Percentiles rank a stretch among this genome's conserved stretches.
Evolutionary conservation across 2,329 filamentous ascomycete genomes (phyloP).

Genomic region (Xenosphaeropsis pyriputrescens): DNA sequence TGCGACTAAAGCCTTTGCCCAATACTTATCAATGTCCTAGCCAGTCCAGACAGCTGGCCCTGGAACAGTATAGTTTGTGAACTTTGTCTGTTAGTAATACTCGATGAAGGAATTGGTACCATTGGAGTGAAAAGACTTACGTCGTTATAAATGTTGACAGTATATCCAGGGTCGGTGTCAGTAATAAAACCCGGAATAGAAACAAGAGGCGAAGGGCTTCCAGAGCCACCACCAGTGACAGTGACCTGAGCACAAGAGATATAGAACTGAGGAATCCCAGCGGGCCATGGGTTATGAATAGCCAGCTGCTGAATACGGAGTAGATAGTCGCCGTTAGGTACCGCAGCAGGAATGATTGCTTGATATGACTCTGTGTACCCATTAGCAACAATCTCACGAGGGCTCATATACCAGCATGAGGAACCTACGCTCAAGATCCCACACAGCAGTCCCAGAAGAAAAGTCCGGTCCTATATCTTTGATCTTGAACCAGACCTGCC

Average conservation of each 20-base stretch:
- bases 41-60: conserved; percentile 5
- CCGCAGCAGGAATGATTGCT: conserved; percentile 12
- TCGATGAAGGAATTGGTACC: neutral
- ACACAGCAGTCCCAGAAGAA: conserved; percentile 7
- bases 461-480: conserved; percentile 18
- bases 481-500: conserved; percentile 22
- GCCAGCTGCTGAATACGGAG: conserved; percentile 13
- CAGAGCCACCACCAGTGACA: conserved; percentile 8
- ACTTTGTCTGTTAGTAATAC: neutral
- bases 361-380: conserved; percentile 11
- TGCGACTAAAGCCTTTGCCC: no score
- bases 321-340: conserved; percentile 12
- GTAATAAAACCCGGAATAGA: conserved; percentile 2
- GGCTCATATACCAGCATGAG: neutral
- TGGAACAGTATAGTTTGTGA: conserved; percentile 6
- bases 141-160: conserved; percentile 6
- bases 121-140: neutral
- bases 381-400: neutral
- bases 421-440: conserved; percentile 12
- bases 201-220: conserved; percentile 1
- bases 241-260: conserved; percentile 15
- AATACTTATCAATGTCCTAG: neutral
- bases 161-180: conserved; percentile 3
- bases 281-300: conserved; percentile 9
- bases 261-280: conserved; percentile 12